These are phyloP conservation scores for Melastoma candidum DNA, from an alignment of 441 rosid species.

Conservation along the genomic window DNA sequence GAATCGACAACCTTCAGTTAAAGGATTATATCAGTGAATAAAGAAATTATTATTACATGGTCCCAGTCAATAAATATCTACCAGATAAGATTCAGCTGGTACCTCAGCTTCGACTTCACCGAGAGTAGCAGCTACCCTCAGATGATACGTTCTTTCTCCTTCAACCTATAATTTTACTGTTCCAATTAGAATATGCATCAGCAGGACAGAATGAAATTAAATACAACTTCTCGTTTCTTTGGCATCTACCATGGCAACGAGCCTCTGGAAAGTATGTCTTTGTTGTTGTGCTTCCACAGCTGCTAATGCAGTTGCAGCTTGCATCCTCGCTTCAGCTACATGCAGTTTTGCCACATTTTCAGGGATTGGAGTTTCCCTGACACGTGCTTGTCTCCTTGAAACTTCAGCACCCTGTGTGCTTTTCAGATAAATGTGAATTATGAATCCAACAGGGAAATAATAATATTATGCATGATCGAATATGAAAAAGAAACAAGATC, in stretches of 20 bases:
- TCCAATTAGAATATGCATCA: neutral
- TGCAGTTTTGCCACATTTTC: slow-evolving; percentile 88
- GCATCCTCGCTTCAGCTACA: slow-evolving; percentile 72
- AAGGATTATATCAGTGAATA: no score
- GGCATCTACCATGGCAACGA: slow-evolving; percentile 63
- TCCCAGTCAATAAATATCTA: neutral
- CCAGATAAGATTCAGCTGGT: slow-evolving; percentile 3
- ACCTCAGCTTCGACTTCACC: slow-evolving; percentile 96
- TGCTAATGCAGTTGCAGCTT: slow-evolving; percentile 87
- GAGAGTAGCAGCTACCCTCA: slow-evolving; percentile 78
- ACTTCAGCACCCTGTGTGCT: slow-evolving; percentile 60
- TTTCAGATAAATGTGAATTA: slow-evolving; percentile 21
- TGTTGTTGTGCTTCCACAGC: slow-evolving; percentile 91
- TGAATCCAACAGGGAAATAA: slow-evolving; percentile 11
- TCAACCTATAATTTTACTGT: slow-evolving; percentile 46
- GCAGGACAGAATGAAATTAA: slow-evolving; percentile 2
- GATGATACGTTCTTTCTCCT: slow-evolving; percentile 79
- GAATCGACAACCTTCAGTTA: no score
- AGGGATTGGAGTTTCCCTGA: slow-evolving; percentile 67
- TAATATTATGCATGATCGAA: slow-evolving; percentile 9
- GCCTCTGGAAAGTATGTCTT: slow-evolving; percentile 81
- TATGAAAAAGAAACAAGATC: slow-evolving; percentile 4
- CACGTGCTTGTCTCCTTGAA: slow-evolving; percentile 62
- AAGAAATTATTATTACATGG: slow-evolving; percentile 14
- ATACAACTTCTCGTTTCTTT: slow-evolving; percentile 7